Evolutionary conservation across 768 basidiomycete species (phyloP).

Genomic region (Panellus pusillus): DNA sequence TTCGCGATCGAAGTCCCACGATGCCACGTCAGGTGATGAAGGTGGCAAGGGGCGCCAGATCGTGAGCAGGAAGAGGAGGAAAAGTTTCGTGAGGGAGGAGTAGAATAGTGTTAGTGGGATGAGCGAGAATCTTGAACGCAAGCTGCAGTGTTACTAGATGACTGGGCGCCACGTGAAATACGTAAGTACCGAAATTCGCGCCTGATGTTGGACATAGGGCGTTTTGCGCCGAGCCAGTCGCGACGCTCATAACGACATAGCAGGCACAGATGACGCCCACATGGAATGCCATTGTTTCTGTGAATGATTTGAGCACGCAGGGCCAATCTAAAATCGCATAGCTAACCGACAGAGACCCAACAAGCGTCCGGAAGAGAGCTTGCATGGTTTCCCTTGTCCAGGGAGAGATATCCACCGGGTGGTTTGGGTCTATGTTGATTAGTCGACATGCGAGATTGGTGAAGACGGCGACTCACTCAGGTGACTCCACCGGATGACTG

Average conservation of each 20-base stretch:
- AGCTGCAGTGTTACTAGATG: too few species aligned
- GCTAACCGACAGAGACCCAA: constrained; percentile 62
- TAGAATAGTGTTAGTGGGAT: constrained; percentile 81
- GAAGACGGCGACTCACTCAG: constrained; percentile 45
- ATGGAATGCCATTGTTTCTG: constrained; percentile 80
- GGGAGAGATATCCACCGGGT: constrained; percentile 37
- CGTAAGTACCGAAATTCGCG: constrained; percentile 58
- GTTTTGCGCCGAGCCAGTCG: constrained; percentile 33
- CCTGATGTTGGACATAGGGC: constrained; percentile 49
- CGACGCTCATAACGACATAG: constrained; percentile 46
- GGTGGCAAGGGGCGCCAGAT: constrained; percentile 65
- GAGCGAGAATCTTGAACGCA: constrained; percentile 55
- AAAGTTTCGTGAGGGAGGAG: constrained; percentile 81
- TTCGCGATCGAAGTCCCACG: constrained; percentile 57
- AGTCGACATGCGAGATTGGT: background rate
- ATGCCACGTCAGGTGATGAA: constrained; percentile 8
- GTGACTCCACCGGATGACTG: constrained; percentile 81
- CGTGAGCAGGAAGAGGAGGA: constrained; percentile 77
- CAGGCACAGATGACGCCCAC: constrained; percentile 61
- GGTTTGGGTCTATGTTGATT: constrained; percentile 37
- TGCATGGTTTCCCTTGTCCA: constrained; percentile 54
- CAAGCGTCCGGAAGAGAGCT: constrained; percentile 57
- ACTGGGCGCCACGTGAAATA: background rate
- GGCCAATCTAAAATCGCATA: constrained; percentile 8
- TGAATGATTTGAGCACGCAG: background rate